phyloP scores from a whole-genome alignment of 306 rosid species.

The Prunus mongolica region DNA sequence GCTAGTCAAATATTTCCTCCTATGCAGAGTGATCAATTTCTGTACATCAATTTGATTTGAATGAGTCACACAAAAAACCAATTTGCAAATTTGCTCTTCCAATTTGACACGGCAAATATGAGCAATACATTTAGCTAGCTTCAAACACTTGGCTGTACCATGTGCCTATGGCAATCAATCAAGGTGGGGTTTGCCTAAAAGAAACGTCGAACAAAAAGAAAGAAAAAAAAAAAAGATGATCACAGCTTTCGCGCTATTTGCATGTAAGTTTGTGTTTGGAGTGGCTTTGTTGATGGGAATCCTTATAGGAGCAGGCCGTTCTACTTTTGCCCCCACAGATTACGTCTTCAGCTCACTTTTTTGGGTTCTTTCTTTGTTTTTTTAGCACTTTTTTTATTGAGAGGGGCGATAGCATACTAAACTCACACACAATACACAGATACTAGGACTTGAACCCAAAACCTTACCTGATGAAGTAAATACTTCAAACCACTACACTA shows the following conservation, averaged over 20 bases:
- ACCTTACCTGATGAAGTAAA: too few species aligned
- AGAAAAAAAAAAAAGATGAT: not conserved
- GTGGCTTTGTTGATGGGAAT: conserved; percentile 17
- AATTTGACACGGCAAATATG: not conserved
- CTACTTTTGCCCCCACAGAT: conserved; percentile 3
- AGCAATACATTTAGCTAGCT: not conserved
- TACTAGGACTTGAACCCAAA: rapidly evolving
- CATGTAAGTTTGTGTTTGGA: conserved; percentile 32
- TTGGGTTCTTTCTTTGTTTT: too few species aligned
- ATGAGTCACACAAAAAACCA: not conserved
- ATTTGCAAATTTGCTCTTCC: not conserved
- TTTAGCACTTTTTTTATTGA: rapidly evolving
- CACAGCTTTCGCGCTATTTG: conserved; percentile 16
- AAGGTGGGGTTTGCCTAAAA: too few species aligned
- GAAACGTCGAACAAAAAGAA: not conserved
- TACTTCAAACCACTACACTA: too few species aligned
- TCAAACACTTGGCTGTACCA: too few species aligned
- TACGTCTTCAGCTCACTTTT: not conserved
- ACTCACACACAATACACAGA: too few species aligned
- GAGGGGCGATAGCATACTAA: rapidly evolving
- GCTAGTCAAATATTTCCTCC: not conserved
- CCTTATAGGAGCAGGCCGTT: not conserved
- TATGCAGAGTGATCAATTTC: not conserved
- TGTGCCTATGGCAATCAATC: too few species aligned
- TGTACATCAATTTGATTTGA: not conserved